Evolutionary conservation across 768 basidiomycete species (phyloP).

Genomic region (Amanita muscaria): DNA sequence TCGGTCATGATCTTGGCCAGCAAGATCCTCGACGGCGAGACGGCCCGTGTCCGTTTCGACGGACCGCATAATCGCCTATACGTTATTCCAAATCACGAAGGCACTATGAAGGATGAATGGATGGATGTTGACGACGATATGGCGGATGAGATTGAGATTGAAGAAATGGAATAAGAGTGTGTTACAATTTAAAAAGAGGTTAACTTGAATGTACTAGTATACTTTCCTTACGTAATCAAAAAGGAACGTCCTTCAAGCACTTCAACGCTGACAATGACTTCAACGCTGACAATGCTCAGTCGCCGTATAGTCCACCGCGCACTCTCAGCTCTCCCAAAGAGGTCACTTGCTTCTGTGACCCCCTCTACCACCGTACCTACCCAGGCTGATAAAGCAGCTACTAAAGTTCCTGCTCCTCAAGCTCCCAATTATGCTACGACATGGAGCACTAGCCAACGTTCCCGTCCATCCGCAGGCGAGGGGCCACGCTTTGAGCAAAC

Average conservation of each 20-base stretch:
- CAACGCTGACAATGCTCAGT: conserved; percentile 30
- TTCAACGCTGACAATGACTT: not conserved
- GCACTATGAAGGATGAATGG: conserved; percentile 36
- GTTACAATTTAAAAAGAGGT: no score
- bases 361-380: conserved; percentile 16
- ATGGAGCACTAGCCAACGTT: conserved; percentile 80
- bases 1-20: conserved; percentile 80
- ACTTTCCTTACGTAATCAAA: not conserved
- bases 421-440: conserved; percentile 75
- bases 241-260: not conserved
- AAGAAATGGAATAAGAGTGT: conserved; percentile 49
- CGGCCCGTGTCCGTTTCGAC: conserved; percentile 67
- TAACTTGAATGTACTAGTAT: no score
- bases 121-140: conserved; percentile 52
- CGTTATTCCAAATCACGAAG: conserved; percentile 79
- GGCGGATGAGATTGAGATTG: conserved; percentile 54
- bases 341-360: conserved; percentile 22
- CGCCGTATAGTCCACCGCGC: conserved; percentile 26
- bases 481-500: conserved; percentile 93
- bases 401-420: conserved; percentile 43
- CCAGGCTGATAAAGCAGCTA: conserved; percentile 19
- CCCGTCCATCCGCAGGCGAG: conserved; percentile 49
- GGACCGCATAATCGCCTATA: conserved; percentile 69
- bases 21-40: conserved; percentile 75
- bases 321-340: conserved; percentile 21